Conservation (phyloP, 73 alveolate species). For the Symbiodinium natans region DNA sequence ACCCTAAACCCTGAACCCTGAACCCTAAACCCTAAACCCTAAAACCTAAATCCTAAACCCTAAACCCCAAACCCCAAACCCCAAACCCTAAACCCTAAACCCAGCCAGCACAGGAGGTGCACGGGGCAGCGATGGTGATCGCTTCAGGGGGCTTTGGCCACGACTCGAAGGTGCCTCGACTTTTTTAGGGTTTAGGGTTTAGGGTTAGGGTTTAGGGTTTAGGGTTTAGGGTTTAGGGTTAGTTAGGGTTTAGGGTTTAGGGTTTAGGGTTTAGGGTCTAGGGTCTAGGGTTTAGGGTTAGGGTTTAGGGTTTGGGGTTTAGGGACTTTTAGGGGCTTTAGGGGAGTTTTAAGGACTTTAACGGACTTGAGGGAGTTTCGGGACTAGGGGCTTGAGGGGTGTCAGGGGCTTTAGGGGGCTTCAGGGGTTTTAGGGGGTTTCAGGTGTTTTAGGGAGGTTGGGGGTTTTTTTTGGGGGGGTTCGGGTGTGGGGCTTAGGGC, state of each 20-base stretch:
- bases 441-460: too few species aligned
- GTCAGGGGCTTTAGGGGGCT: too few species aligned
- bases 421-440: too few species aligned
- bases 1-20: background rate
- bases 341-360: too few species aligned
- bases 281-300: background rate
- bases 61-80: background rate
- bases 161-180: conserved; percentile 4
- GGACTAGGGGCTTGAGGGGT: too few species aligned
- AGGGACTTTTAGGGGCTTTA: background rate
- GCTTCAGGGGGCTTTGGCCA: conserved; percentile 90
- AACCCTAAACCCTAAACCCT: too few species aligned
- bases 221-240: background rate
- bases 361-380: too few species aligned
- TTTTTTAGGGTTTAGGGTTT: background rate
- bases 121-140: conserved; percentile 51
- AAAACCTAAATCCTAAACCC: too few species aligned
- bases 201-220: background rate
- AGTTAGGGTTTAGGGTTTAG: background rate
- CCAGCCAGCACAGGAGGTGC: conserved; percentile 35
- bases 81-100: background rate
- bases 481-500: too few species aligned
- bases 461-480: too few species aligned
- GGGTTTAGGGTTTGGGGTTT: background rate
- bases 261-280: too few species aligned